Percentiles rank a stretch among this genome's conserved stretches.
These are phyloP conservation scores for Tuber aestivum DNA, from an alignment of 495 filamentous ascomycete genomes.

Conservation along the genomic window DNA sequence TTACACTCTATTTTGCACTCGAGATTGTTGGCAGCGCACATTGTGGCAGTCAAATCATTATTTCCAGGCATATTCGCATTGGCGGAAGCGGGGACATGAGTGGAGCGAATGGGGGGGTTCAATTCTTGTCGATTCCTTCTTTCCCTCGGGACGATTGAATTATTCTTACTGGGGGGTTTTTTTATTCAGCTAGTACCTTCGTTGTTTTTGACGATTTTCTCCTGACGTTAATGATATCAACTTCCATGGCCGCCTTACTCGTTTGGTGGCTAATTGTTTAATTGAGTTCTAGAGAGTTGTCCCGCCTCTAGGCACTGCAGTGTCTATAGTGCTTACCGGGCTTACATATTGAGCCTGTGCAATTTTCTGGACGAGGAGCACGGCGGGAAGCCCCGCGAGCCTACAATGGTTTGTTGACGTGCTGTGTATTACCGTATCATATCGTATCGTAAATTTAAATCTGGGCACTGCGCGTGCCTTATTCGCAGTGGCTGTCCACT, in stretches of 20 bases:
- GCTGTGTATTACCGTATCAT: background rate
- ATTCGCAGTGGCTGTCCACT: background rate
- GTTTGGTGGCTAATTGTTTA: background rate
- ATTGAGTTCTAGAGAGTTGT: background rate
- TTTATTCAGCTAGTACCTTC: background rate
- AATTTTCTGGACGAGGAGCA: background rate
- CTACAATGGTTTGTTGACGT: background rate
- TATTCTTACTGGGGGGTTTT: background rate
- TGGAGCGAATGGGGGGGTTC: background rate
- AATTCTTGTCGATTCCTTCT: background rate
- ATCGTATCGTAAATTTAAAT: background rate
- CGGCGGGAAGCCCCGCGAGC: background rate
- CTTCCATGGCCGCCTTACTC: background rate
- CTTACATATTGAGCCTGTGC: background rate
- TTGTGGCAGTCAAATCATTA: background rate
- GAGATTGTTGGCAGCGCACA: background rate
- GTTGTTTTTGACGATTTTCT: background rate
- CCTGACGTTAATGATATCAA: conserved; percentile 3
- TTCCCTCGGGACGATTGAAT: background rate
- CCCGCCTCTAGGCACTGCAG: background rate
- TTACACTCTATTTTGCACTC: background rate
- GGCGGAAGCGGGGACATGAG: background rate
- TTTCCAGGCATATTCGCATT: background rate
- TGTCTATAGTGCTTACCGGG: background rate
- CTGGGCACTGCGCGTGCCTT: background rate